Conservation (phyloP, 345 rosid species). For the Geranium rotundifolium region DNA sequence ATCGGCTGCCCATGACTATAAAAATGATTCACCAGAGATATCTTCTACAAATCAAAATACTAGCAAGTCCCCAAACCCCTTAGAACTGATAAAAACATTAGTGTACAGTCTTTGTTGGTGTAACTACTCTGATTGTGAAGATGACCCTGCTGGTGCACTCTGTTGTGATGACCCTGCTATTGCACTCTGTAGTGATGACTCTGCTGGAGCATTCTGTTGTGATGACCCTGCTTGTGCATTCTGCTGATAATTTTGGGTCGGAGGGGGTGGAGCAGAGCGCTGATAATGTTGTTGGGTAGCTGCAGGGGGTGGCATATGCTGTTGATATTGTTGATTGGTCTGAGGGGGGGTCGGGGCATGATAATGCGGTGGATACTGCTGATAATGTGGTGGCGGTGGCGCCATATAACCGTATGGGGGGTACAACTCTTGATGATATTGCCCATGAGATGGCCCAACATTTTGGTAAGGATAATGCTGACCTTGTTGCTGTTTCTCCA, state of each 20-base stretch:
- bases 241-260: conserved; percentile 4
- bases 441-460: conserved; percentile 34
- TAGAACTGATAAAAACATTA: no score
- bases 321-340: conserved; percentile 1
- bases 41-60: neutral
- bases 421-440: conserved; percentile 42
- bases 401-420: conserved; percentile 62
- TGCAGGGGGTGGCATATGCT: conserved; percentile 12
- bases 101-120: neutral
- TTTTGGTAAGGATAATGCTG: conserved; percentile 47
- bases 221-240: neutral
- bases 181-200: conserved; percentile 3
- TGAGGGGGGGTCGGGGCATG: conserved; percentile 23
- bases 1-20: no score
- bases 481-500: conserved; percentile 33
- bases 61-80: neutral
- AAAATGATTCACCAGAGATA: neutral
- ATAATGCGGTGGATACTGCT: conserved; percentile 45
- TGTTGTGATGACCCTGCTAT: neutral
- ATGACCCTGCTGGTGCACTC: neutral
- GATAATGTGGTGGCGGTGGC: conserved; percentile 41
- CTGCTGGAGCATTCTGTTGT: neutral
- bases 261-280: conserved; percentile 16
- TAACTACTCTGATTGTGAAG: neutral
- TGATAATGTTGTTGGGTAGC: conserved; percentile 10